Evolutionary conservation across 2,329 filamentous ascomycete species (phyloP).

Genomic region (Colletotrichum somersetense): DNA sequence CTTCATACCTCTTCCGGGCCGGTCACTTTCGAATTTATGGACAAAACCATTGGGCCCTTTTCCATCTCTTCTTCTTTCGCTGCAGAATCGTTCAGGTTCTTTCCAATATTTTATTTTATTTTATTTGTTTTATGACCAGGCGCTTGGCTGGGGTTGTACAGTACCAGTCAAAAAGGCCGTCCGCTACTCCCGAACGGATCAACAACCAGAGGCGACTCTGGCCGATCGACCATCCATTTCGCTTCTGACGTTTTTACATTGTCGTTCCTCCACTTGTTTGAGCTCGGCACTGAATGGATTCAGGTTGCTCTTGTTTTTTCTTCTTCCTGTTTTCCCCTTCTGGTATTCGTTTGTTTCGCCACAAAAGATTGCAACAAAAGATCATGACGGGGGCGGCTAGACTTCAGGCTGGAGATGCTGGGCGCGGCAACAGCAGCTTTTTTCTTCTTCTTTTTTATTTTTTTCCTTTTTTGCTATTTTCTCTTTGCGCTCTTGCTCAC

Average conservation of each 20-base stretch:
- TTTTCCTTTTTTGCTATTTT: background rate
- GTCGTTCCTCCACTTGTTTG: background rate
- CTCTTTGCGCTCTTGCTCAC: background rate
- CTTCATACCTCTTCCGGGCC: constrained; percentile 20
- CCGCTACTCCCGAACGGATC: constrained; percentile 18
- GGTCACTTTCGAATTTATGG: constrained; percentile 40
- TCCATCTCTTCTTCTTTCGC: constrained; percentile 9
- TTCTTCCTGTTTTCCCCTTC: background rate
- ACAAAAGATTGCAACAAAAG: constrained; percentile 39
- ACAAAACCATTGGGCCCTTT: constrained; percentile 33
- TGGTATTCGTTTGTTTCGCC: background rate
- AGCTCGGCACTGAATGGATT: background rate
- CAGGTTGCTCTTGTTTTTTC: background rate
- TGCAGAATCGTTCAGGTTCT: background rate
- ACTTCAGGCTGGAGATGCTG: constrained; percentile 28
- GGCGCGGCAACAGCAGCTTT: background rate
- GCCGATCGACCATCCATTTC: constrained; percentile 25
- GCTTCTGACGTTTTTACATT: constrained; percentile 1
- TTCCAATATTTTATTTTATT: constrained; percentile 11
- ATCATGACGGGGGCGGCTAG: constrained; percentile 37
- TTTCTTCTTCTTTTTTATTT: background rate
- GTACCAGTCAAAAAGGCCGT: constrained; percentile 32
- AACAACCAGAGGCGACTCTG: constrained; percentile 37
- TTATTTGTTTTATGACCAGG: constrained; percentile 14
- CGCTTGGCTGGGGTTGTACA: constrained; percentile 41